Evolutionary conservation across 371 early-diverging fungal genomes (phyloP), one percentile per base, ranked within the genome.

Genomic region (Synchytrium microbalum): DNA sequence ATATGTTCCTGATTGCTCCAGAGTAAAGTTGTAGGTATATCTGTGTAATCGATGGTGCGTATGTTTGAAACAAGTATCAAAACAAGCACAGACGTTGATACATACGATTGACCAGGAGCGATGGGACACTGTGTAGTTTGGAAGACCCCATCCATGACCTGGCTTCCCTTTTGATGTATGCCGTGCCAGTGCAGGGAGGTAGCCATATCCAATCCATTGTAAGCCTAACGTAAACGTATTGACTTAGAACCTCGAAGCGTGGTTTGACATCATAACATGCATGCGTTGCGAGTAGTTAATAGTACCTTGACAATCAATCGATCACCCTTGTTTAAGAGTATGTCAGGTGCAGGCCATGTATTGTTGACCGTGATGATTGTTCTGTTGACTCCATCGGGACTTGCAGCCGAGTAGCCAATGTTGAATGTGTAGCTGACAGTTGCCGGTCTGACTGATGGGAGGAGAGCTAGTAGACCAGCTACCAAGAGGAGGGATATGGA

Each of bases 171-270:
- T 28, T 55, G 23, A n/a, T 25, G 56, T 8, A 55, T 25, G 24
- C 56, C 56, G 24, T 55, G 56, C 56, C 56, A 55, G 24, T 55
- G 56, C 56, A 25, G 24, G 28, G 23, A n/a, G 8, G 28, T 25
- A 13, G 56, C 56, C 13, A 8, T 24, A 8, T 8, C 13, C 23
- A 55, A 55, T 25, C 13, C 8, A 55, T 25, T 25, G 28, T 55
- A 24, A 8, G 13, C 56, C 46, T 38, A 38, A 10, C 19, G 46
- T 10, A 19, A 19, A 38, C 46, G 19, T n/a, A n/a, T n/a, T n/a
- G n/a, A n/a, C n/a, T n/a, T n/a, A n/a, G n/a, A n/a, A n/a, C n/a
- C n/a, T n/a, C n/a, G n/a, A n/a, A n/a, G n/a, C n/a, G n/a, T n/a
- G n/a, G n/a, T n/a, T n/a, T n/a, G n/a, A n/a, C n/a, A n/a, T n/a